Evolutionary conservation across 441 rosid genomes (phyloP).

Genomic region (Jatropha multifida): DNA sequence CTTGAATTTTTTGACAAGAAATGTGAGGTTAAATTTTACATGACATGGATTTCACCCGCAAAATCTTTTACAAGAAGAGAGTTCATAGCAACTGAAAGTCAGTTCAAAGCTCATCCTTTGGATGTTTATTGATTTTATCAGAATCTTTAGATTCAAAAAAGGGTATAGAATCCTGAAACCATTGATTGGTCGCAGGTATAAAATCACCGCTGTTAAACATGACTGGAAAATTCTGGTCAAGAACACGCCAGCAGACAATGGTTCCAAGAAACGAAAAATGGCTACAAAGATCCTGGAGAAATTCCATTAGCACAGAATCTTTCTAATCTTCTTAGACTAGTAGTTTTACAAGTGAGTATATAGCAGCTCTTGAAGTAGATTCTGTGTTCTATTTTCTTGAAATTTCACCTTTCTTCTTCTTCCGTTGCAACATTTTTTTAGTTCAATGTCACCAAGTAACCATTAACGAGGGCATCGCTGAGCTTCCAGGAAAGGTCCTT

Average conservation of each 20-base stretch:
- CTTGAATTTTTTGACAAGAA: slow-evolving; percentile 41
- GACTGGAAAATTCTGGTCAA: slow-evolving; percentile 52
- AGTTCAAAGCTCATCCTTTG: slow-evolving; percentile 57
- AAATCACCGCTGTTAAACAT: slow-evolving; percentile 48
- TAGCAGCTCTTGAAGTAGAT: too few species aligned
- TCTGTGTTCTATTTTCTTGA: too few species aligned
- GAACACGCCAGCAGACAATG: slow-evolving; percentile 60
- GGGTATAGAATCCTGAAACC: slow-evolving; percentile 54
- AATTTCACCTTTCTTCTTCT: too few species aligned
- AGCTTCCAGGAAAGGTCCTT: background rate
- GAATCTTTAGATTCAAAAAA: slow-evolving; percentile 48
- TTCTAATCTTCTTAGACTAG: slow-evolving; percentile 67
- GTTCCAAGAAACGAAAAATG: slow-evolving; percentile 50
- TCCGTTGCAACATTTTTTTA: too few species aligned
- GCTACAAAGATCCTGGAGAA: slow-evolving; percentile 59
- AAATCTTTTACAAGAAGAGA: slow-evolving; percentile 55
- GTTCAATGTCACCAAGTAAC: too few species aligned
- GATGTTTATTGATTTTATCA: slow-evolving; percentile 64
- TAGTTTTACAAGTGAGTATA: slow-evolving; percentile 47
- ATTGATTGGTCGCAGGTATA: slow-evolving; percentile 40
- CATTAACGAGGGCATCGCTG: background rate
- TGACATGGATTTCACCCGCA: slow-evolving; percentile 78
- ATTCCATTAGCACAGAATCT: slow-evolving; percentile 74
- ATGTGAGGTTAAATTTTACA: slow-evolving; percentile 58
- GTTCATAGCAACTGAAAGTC: slow-evolving; percentile 48